Evolutionary conservation across 2,329 filamentous ascomycete species (phyloP).

Genomic region (Aspergillus pseudoviridinutans): DNA sequence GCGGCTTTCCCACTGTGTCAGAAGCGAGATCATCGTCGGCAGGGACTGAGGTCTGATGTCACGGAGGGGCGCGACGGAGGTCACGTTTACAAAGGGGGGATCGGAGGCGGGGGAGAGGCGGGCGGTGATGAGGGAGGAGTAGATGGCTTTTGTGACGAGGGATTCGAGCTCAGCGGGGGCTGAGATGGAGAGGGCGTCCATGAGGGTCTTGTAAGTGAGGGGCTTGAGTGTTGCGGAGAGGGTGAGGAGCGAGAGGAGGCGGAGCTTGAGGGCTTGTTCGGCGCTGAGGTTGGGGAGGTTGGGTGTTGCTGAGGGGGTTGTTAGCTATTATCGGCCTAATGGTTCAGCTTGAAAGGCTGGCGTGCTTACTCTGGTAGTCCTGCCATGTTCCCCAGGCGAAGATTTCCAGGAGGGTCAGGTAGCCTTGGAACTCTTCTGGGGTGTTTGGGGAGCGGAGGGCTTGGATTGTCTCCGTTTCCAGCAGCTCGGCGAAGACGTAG

Average conservation of each 20-base stretch:
- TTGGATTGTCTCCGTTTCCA: slow-evolving; percentile 75
- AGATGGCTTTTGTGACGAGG: slow-evolving; percentile 82
- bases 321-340: slow-evolving; percentile 1
- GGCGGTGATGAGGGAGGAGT: slow-evolving; percentile 74
- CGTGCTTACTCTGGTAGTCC: slow-evolving; percentile 60
- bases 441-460: slow-evolving; percentile 54
- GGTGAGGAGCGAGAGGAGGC: slow-evolving; percentile 82
- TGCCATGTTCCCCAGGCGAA: slow-evolving; percentile 91
- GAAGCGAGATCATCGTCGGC: slow-evolving; percentile 61
- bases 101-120: slow-evolving; percentile 85
- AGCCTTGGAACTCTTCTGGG: slow-evolving; percentile 57
- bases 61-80: slow-evolving; percentile 76
- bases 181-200: slow-evolving; percentile 62
- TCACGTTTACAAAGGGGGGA: slow-evolving; percentile 69
- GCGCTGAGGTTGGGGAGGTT: slow-evolving; percentile 67
- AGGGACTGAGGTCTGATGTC: slow-evolving; percentile 75
- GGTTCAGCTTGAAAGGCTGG: neutral
- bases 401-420: slow-evolving; percentile 73
- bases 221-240: slow-evolving; percentile 65
- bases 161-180: slow-evolving; percentile 71
- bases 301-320: slow-evolving; percentile 37
- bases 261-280: slow-evolving; percentile 76
- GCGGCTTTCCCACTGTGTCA: slow-evolving; percentile 72
- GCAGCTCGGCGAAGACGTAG: slow-evolving; percentile 91
- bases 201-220: slow-evolving; percentile 70